Percentiles rank a stretch among this genome's conserved stretches.
phyloP scores from a whole-genome alignment of 768 basidiomycete species.

The Lactarius hengduanensis region DNA sequence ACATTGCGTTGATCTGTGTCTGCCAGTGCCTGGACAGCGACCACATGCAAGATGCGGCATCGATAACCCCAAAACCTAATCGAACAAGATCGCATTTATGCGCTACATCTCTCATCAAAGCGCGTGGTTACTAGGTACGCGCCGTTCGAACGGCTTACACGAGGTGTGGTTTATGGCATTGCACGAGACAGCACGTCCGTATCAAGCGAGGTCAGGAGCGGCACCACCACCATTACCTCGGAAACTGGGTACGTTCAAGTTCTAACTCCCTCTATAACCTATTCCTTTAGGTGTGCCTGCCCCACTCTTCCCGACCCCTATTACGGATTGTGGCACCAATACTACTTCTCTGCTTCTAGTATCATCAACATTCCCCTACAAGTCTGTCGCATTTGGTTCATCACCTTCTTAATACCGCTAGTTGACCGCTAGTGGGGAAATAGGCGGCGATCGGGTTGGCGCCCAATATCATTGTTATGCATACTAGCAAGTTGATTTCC shows the following conservation, averaged over 20 bases:
- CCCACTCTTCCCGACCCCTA: conserved; percentile 30
- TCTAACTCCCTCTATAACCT: background rate
- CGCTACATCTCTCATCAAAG: no score
- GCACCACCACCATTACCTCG: conserved; percentile 23
- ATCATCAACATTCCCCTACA: background rate
- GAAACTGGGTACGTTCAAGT: conserved; percentile 24
- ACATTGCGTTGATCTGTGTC: no score
- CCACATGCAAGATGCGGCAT: no score
- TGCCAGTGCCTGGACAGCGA: no score
- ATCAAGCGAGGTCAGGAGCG: conserved; percentile 23
- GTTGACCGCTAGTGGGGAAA: background rate
- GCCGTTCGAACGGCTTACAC: conserved; percentile 31
- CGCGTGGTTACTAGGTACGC: conserved; percentile 31
- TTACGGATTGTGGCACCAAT: conserved; percentile 4
- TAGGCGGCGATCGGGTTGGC: background rate
- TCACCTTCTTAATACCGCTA: background rate
- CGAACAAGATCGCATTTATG: no score
- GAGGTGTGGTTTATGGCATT: conserved; percentile 37
- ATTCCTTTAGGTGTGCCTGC: conserved; percentile 25
- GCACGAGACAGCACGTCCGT: conserved; percentile 28
- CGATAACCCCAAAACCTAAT: no score
- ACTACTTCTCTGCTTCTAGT: background rate
- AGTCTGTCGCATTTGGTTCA: background rate
- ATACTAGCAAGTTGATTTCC: conserved; percentile 12
- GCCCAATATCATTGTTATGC: conserved; percentile 22